Conservation (phyloP, 805 yeast genomes). For the Schwanniomyces polymorphus region DNA sequence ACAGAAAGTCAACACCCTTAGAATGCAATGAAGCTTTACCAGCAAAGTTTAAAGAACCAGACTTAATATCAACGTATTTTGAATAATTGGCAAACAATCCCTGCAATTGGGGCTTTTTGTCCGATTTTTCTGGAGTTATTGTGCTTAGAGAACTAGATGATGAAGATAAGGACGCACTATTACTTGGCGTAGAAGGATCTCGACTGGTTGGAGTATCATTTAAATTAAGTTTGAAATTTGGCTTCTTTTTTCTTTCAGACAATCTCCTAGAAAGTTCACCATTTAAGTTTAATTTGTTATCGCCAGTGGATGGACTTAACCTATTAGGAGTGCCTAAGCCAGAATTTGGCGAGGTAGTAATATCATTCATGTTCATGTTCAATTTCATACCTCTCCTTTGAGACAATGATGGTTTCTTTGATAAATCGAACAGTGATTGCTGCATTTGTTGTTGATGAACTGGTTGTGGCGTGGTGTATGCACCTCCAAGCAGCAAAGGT, state of each 20-base stretch:
- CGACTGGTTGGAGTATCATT: constrained; percentile 10
- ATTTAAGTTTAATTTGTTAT: constrained; percentile 14
- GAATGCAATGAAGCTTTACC: constrained; percentile 93
- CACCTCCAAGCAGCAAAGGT: neutral
- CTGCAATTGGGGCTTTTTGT: constrained; percentile 35
- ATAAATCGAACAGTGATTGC: constrained; percentile 11
- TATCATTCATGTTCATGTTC: constrained; percentile 37
- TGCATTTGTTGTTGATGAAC: neutral
- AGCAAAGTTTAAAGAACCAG: constrained; percentile 87
- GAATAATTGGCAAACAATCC: constrained; percentile 83
- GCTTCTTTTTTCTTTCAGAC: constrained; percentile 39
- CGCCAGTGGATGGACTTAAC: constrained; percentile 11
- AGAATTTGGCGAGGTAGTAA: constrained; percentile 21
- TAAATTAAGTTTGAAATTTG: constrained; percentile 38
- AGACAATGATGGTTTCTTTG: constrained; percentile 46
- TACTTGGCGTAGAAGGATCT: neutral
- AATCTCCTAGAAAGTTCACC: constrained; percentile 37
- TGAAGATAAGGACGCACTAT: constrained; percentile 7
- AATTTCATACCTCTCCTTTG: constrained; percentile 57
- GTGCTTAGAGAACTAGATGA: constrained; percentile 10
- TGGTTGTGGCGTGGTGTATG: neutral
- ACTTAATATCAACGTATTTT: constrained; percentile 85
- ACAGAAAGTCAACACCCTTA: constrained; percentile 85
- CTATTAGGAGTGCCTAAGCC: constrained; percentile 10
- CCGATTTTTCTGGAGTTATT: constrained; percentile 9